Base-by-base conservation (phyloP, 1,284 basidiomycete species). In the Moniliella sp. region DNA sequence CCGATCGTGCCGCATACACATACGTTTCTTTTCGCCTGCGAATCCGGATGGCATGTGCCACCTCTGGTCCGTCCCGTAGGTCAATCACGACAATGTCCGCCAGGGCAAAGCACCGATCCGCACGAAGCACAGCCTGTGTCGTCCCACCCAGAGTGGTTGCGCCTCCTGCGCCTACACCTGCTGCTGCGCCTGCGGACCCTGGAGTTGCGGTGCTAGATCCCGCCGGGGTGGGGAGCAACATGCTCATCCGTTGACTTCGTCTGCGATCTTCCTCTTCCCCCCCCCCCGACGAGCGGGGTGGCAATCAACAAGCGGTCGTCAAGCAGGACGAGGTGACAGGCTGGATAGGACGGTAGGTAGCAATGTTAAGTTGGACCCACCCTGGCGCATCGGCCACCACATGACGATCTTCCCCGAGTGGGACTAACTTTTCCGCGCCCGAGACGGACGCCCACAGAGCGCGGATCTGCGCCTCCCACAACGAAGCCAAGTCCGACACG, bases 21-120 rank as follows among this genome's bases (percentile, higher is more conserved):
- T 81, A 76, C 2, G 77, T 80, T 63, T 94, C 88, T 61, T 88
- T 88, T 5, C 78, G 76, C 33, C 86, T 73, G 45, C 78, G 73
- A 48, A 97, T 75, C 67, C 94, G 94, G 69, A 97, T 78, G 1
- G 91, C 86, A 51, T 94, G 91, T 11, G 75, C 80, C 65, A 94
- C 74, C 32, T 74, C 86, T 2, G 81, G 69, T 4, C 80, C 77
- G 62, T 97, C 91, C 61, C 93, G 94, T 19, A 91, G 76, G 60
- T 94, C 88, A 16, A 88, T 69, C 0, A 94, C 80, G 16, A 86
- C 66, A 66, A 94, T 81, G 57, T 97, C 88, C 44, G 74, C 76
- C 40, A 94, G 63, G 7, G 76, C 72, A 75, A 86, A 97, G 55
- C 82, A 93, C 36, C 73, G 67, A 48, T 94, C 88, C 0, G 88